A percentile compares a stretch with the other conserved stretches of the same genome.
These are phyloP conservation scores for Mycena crocata DNA, from an alignment of 768 basidiomycete genomes.

Conservation along the genomic window DNA sequence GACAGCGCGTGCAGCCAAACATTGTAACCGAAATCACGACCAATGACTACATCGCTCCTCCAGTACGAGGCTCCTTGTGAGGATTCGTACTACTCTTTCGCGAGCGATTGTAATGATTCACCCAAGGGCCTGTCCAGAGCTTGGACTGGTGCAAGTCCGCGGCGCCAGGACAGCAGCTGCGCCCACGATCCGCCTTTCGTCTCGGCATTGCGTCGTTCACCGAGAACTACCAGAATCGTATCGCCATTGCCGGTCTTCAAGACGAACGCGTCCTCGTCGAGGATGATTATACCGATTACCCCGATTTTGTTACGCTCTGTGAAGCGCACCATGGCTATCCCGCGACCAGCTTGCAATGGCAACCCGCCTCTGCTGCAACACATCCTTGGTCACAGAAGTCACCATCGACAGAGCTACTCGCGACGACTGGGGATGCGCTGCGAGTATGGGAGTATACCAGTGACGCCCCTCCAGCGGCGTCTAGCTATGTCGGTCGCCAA, in stretches of 20 bases:
- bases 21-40: background rate
- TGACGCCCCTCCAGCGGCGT: conserved; percentile 68
- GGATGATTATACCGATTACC: conserved; percentile 84
- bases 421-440: conserved; percentile 94
- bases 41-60: conserved; percentile 76
- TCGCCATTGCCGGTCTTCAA: conserved; percentile 82
- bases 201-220: conserved; percentile 88
- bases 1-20: background rate
- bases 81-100: conserved; percentile 40
- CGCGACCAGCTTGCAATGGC: conserved; percentile 93
- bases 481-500: conserved; percentile 79
- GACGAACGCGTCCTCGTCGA: conserved; percentile 91
- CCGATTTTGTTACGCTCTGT: conserved; percentile 89
- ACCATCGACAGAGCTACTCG: conserved; percentile 81
- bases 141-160: conserved; percentile 91
- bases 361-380: conserved; percentile 76
- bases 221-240: conserved; percentile 86
- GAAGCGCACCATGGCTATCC: conserved; percentile 92
- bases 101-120: conserved; percentile 24
- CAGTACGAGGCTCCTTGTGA: conserved; percentile 90
- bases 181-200: conserved; percentile 83
- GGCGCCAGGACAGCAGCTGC: conserved; percentile 76
- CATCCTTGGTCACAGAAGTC: conserved; percentile 79
- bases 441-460: conserved; percentile 90
- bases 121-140: conserved; percentile 84